phyloP scores from a whole-genome alignment of 257 asterid genomes.

The Handroanthus guayacan region DNA sequence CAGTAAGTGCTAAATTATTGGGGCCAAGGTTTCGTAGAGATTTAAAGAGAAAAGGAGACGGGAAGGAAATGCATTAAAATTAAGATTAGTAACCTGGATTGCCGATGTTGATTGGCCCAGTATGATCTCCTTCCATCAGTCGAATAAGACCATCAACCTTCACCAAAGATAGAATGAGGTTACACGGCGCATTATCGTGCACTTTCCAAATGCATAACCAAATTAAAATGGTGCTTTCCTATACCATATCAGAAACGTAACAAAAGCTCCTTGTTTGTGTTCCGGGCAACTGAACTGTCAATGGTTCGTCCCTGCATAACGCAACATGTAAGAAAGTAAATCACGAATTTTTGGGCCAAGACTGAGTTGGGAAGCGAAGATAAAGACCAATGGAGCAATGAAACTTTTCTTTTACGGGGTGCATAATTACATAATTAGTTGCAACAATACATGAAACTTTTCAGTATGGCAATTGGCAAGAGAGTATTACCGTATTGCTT shows the following conservation, averaged over 20 bases:
- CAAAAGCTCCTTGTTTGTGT: constrained; percentile 98
- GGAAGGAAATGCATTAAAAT: background rate
- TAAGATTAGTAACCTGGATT: constrained; percentile 73
- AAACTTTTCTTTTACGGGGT: background rate
- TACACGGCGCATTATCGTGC: constrained; percentile 7
- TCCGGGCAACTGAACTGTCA: constrained; percentile 98
- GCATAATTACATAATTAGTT: background rate
- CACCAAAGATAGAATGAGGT: constrained; percentile 16
- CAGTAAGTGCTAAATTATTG: constrained; percentile 20
- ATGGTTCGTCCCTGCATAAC: constrained; percentile 76
- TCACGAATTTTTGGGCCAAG: background rate
- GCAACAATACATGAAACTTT: constrained; percentile 7
- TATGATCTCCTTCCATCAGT: constrained; percentile 86
- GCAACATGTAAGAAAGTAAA: constrained; percentile 29
- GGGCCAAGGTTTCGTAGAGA: background rate
- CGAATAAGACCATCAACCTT: constrained; percentile 94
- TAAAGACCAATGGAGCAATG: too few species aligned
- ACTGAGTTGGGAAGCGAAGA: background rate
- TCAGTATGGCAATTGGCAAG: background rate
- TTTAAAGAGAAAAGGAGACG: background rate
- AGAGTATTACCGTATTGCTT: constrained; percentile 81
- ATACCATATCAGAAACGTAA: constrained; percentile 93
- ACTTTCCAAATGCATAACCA: background rate
- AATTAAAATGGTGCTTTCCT: constrained; percentile 4
- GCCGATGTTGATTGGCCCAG: constrained; percentile 95